A percentile compares a stretch with the other conserved stretches of the same genome.
Conservation (phyloP, 768 basidiomycete genomes). For the Hypsizygus marmoreus region DNA sequence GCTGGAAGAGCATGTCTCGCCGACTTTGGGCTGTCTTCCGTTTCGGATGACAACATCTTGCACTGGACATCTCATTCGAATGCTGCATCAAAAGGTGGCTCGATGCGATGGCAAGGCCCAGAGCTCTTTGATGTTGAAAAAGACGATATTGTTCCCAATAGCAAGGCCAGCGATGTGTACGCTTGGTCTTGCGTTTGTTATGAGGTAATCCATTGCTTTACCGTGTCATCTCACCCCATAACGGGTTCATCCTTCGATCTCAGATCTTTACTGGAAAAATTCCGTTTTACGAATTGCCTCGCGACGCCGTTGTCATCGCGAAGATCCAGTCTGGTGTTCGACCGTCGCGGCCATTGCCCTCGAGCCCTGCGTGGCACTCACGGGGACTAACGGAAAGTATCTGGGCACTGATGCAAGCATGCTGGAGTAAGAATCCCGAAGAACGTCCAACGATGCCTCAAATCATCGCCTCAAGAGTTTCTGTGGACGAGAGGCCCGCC, state of each 20-base stretch:
- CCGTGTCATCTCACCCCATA: background rate
- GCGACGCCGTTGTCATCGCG: constrained; percentile 19
- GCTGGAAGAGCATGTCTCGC: constrained; percentile 20
- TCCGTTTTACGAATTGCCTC: constrained; percentile 22
- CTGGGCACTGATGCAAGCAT: no score
- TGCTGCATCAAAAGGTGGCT: constrained; percentile 14
- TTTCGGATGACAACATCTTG: constrained; percentile 16
- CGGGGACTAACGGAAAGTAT: no score
- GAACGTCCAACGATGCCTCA: no score
- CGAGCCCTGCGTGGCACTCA: no score
- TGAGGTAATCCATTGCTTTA: constrained; percentile 14
- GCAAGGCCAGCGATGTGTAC: constrained; percentile 21
- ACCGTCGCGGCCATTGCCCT: constrained; percentile 14
- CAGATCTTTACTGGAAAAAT: constrained; percentile 22
- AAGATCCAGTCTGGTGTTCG: constrained; percentile 15
- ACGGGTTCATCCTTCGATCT: background rate
- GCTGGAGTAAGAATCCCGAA: no score
- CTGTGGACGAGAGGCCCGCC: no score
- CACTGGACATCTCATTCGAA: constrained; percentile 17
- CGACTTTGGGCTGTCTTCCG: constrained; percentile 25
- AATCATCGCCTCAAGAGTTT: no score
- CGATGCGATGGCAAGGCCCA: constrained; percentile 23
- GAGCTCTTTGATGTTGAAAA: constrained; percentile 18
- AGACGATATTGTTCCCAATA: constrained; percentile 11
- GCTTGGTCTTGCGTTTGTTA: constrained; percentile 21